Evolutionary conservation across 345 rosid genomes (phyloP), one percentile per base, ranked within the genome.

Genomic region (Bretschneidera sinensis): DNA sequence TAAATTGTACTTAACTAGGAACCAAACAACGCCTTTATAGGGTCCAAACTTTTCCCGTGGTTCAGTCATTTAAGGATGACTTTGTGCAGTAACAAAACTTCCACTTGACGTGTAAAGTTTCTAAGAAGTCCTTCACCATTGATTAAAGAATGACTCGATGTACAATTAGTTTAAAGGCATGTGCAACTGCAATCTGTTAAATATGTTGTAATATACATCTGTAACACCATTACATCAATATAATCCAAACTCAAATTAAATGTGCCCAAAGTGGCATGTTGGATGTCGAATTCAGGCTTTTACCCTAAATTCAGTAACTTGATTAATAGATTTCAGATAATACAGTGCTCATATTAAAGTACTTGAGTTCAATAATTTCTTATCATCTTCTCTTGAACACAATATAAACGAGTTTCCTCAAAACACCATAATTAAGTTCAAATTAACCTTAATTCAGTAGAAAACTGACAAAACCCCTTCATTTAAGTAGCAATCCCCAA

Each of bases 401-500:
- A 24, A 54, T n/a, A n/a, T n/a, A n/a, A n/a, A n/a, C n/a, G n/a
- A n/a, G n/a, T n/a, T n/a, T n/a, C n/a, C n/a, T n/a, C 43, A 0
- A 14, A 60, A 25, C 19, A 21, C 21, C 15, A 33, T 43, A 54
- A 54, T 22, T 56, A 21, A 43, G 20, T 43, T 23, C 39, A 57
- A 14, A 39, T 53, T 24, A n/a, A 39, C 56, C 59, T 54, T 39
- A 53, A 53, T 31, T 22, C 51, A 66, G 15, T 17, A n/a, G 54
- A 39, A 57, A 24, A 25, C 55, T 6, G 55, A 52, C 50, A 54
- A 39, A 49, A 34, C 16, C n/a, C 4, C 4, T 39, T 16, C 57
- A 45, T 14, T 48, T 24, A 31, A 22, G 17, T 28, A 35, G 43
- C 6, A 18, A 43, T 21, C 17, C 3, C 17, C 51, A 34, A 17